A percentile compares a stretch with the other conserved stretches of the same genome.
Evolutionary conservation across 106 monocot genomes (phyloP).

Genomic region (Platanthera zijinensis): DNA sequence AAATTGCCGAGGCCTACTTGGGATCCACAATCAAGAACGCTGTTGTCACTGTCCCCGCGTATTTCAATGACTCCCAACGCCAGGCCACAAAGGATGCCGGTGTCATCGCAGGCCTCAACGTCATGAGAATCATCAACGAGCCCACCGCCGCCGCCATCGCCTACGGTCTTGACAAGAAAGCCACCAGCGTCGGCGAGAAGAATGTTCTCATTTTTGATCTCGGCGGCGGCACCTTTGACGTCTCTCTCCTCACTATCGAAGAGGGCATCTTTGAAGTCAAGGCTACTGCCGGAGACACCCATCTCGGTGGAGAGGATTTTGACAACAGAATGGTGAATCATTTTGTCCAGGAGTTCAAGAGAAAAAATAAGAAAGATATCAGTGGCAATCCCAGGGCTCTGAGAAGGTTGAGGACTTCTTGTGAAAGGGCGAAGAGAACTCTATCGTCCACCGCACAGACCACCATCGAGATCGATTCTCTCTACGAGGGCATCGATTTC

Average conservation of each 20-base stretch:
- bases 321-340: constrained; percentile 8
- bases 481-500: constrained; percentile 14
- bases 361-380: constrained; percentile 7
- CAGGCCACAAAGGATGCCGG: constrained; percentile 33
- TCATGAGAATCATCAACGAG: constrained; percentile 27
- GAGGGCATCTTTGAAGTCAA: constrained; percentile 8
- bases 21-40: constrained; percentile 21
- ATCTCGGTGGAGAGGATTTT: constrained; percentile 12
- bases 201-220: constrained; percentile 39
- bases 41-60: constrained; percentile 30
- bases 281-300: constrained; percentile 10
- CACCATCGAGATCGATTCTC: constrained; percentile 11
- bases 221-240: neutral
- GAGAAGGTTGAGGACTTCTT: constrained; percentile 5
- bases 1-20: constrained; percentile 32
- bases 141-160: constrained; percentile 36
- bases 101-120: constrained; percentile 28
- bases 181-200: constrained; percentile 23
- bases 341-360: constrained; percentile 9
- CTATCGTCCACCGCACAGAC: constrained; percentile 8
- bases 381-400: constrained; percentile 5
- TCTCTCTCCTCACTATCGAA: constrained; percentile 10
- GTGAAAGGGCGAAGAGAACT: constrained; percentile 7
- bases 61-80: constrained; percentile 23
- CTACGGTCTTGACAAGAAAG: constrained; percentile 37